These are phyloP conservation scores for Austroboletus niveus DNA, from an alignment of 1,284 basidiomycete genomes.

Conservation along the genomic window DNA sequence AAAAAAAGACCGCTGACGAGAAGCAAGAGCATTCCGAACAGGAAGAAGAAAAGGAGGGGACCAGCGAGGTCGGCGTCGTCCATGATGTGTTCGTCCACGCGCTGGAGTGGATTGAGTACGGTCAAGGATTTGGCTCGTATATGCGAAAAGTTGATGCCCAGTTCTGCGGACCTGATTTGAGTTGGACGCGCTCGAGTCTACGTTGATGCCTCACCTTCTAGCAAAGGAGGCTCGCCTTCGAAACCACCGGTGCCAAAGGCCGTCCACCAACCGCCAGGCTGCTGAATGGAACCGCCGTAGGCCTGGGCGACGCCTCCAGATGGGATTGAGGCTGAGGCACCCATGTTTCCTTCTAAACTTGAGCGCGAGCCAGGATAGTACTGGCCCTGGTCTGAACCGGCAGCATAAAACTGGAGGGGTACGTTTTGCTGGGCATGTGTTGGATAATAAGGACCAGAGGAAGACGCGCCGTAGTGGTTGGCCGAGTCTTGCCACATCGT, in stretches of 20 bases:
- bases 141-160: conserved; percentile 97
- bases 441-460: conserved; percentile 57
- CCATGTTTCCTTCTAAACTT: conserved; percentile 69
- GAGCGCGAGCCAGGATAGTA: conserved; percentile 71
- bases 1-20: conserved; percentile 60
- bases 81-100: conserved; percentile 95
- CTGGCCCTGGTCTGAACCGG: conserved; percentile 47
- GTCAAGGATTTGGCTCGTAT: conserved; percentile 93
- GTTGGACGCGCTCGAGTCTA: neutral
- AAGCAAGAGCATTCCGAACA: conserved; percentile 89
- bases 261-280: conserved; percentile 82
- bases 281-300: conserved; percentile 70
- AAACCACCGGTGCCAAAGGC: conserved; percentile 96
- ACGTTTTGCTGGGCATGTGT: conserved; percentile 47
- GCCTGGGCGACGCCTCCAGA: conserved; percentile 42
- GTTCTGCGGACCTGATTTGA: conserved; percentile 53
- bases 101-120: conserved; percentile 89
- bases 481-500: conserved; percentile 70
- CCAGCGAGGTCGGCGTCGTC: conserved; percentile 99
- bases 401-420: conserved; percentile 75
- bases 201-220: conserved; percentile 67
- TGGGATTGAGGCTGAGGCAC: conserved; percentile 54
- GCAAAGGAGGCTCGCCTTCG: conserved; percentile 89
- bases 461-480: conserved; percentile 49
- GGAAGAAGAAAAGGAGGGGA: conserved; percentile 91